Evolutionary conservation across 768 basidiomycete species (phyloP), one percentile per base, ranked within the genome.

Genomic region (Russula earlei): DNA sequence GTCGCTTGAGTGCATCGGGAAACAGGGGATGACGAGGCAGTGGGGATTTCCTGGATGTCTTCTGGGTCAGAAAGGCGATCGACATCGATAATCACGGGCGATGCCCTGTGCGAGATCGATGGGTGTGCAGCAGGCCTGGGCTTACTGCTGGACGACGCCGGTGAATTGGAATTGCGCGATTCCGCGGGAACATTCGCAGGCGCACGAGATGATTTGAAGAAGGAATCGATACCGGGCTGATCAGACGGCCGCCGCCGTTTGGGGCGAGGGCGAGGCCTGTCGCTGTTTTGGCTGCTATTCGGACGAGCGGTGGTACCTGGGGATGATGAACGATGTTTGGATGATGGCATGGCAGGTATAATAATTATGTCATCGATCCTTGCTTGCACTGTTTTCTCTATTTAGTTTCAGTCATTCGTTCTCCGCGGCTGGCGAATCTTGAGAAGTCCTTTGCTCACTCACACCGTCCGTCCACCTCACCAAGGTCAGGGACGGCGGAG

Each of bases 81-180:
- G n/a, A 71, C 65, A 59, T 70, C 68, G 62, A 69, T 71, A 49
- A 70, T 63, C 52, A 48, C 56, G 52, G 49, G 60, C 49, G 43
- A 48, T 50, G 54, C 42, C 20, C 36, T 44, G 56, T 40, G 12
- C 38, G 22, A 58, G 40, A 33, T 53, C 20, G 56, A 46, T 34
- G 46, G 5, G 10, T 48, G 51, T 38, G 33, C 7, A 24, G 33
- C 7, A 24, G 44, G 51, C 5, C 45, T 31, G 31, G 44, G 20
- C 38, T 42, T 25, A 31, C 33, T 42, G 33, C 33, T 42, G 31
- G 46, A 0, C 5, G 51, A 48, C 49, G 46, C 45, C 41, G 29
- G 46, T 31, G 15, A 29, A 36, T 48, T 37, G 25, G 56, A 52
- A 48, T 57, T 34, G 25, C 10, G 37, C 20, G 44, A 38, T 41